Base-by-base conservation (phyloP, 495 filamentous ascomycete genomes). In the Thermothielavioides terrestris region DNA sequence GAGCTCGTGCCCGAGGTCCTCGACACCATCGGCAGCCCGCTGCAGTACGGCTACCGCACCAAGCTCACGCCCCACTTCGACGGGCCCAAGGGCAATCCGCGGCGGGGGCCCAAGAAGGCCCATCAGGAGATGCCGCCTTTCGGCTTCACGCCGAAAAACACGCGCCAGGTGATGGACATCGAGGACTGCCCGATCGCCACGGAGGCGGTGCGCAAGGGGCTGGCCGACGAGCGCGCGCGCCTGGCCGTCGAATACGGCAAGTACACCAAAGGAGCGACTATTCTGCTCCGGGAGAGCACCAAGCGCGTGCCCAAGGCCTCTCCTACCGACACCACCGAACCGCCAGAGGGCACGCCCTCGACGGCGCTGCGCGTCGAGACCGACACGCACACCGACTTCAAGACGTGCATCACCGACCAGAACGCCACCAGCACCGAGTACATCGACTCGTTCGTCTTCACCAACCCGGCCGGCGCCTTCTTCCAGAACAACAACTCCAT, bases 401-500 rank as follows among this genome's bases (percentile, higher is more conserved):
- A 96, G 63, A 81, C 79, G 15, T 96, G 82, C 72, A 77, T 95
- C 46, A 95, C 88, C 4, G 82, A 95, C 68, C 73, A 77, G 61
- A 96, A 90, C 54, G 86, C 77, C 46, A 83, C 68, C 22, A 79
- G 83, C 3, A 85, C 83, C 34, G 92, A 98, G 63, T 95, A 94
- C 64, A 74, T 98, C 46, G 88, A 88, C 59, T 63, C 82, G 65
- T 94, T 84, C 71, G 68, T 82, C 63, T 94, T 98, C 74, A 78
- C 77, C 61, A 96, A 91, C 75, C 86, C 84, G 26, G 92, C 92
- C 17, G 89, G 89, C 32, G 73, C 85, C 36, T 98, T 98, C 77
- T 98, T 98, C 79, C 92, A 98, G 62, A 98, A 98, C 73, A 98
- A 98, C 77, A 98, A 98, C 71, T 94, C 89, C 40, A 96, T 98